Percentiles rank a stretch among this genome's conserved stretches.
These are phyloP conservation scores for Ustilago nuda DNA, from an alignment of 1,284 basidiomycete genomes.

Conservation along the genomic window DNA sequence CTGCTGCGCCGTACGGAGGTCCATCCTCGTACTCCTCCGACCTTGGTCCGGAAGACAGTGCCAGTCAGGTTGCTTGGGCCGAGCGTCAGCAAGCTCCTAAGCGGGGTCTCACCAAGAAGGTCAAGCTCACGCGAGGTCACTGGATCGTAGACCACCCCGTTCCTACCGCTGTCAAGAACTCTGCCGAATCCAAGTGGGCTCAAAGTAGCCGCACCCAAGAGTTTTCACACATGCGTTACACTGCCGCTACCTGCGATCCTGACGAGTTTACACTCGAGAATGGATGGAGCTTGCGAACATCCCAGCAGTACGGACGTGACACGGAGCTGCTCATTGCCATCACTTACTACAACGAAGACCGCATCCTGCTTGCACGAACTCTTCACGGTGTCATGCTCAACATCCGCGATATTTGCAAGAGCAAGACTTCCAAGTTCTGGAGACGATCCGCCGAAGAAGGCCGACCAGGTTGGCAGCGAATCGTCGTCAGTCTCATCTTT, in stretches of 20 bases:
- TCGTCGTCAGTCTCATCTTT: slow-evolving; percentile 85
- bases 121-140: slow-evolving; percentile 82
- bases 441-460: slow-evolving; percentile 80
- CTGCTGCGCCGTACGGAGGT: slow-evolving; percentile 38
- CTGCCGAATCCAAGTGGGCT: slow-evolving; percentile 83
- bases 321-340: slow-evolving; percentile 86
- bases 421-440: slow-evolving; percentile 90
- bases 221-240: slow-evolving; percentile 87
- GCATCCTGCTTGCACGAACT: slow-evolving; percentile 79
- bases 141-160: slow-evolving; percentile 74
- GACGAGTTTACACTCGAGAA: slow-evolving; percentile 82
- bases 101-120: slow-evolving; percentile 75
- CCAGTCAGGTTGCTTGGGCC: slow-evolving; percentile 64
- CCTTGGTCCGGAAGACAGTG: slow-evolving; percentile 53
- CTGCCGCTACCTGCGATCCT: slow-evolving; percentile 87
- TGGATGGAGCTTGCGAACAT: slow-evolving; percentile 83
- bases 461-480: slow-evolving; percentile 81
- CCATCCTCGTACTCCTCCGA: slow-evolving; percentile 39
- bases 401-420: slow-evolving; percentile 97
- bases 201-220: slow-evolving; percentile 72
- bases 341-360: slow-evolving; percentile 87
- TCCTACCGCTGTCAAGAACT: slow-evolving; percentile 84
- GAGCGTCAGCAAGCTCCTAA: slow-evolving; percentile 69
- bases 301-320: slow-evolving; percentile 83
- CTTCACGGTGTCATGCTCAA: slow-evolving; percentile 97